These are phyloP conservation scores for Scedosporium dehoogii DNA, from an alignment of 2,329 filamentous ascomycete species.

Conservation along the genomic window DNA sequence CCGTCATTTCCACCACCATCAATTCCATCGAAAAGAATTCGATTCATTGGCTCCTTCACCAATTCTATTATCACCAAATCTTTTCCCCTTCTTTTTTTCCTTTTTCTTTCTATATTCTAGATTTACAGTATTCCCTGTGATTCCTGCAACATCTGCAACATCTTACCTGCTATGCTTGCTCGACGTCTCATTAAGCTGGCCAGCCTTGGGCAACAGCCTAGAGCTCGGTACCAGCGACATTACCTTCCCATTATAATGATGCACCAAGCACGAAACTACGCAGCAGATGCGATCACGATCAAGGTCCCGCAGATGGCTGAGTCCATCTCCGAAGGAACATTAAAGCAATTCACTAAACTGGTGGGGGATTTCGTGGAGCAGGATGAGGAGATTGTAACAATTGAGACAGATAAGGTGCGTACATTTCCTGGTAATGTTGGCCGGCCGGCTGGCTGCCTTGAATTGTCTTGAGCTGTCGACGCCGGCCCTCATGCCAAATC, in stretches of 20 bases:
- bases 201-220: conserved; percentile 33
- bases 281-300: conserved; percentile 73
- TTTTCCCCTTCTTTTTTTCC: no score
- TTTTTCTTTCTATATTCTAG: no score
- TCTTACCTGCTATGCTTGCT: conserved; percentile 24
- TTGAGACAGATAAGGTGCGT: conserved; percentile 93
- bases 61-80: no score
- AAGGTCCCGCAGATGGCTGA: conserved; percentile 98
- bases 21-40: no score
- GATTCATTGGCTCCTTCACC: no score
- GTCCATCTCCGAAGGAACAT: conserved; percentile 92
- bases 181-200: conserved; percentile 30
- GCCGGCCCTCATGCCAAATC: no score
- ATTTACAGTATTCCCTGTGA: no score
- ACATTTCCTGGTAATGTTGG: neutral
- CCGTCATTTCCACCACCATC: no score
- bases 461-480: no score
- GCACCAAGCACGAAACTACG: conserved; percentile 47
- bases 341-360: conserved; percentile 91
- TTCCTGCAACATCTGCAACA: no score
- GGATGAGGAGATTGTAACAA: conserved; percentile 96
- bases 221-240: conserved; percentile 17
- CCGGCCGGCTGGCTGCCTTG: no score
- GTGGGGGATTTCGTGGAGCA: conserved; percentile 89
- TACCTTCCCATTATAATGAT: conserved; percentile 42